These are phyloP conservation scores for Dactylellina leptospora DNA, from an alignment of 2,329 filamentous ascomycete species.

Conservation along the genomic window DNA sequence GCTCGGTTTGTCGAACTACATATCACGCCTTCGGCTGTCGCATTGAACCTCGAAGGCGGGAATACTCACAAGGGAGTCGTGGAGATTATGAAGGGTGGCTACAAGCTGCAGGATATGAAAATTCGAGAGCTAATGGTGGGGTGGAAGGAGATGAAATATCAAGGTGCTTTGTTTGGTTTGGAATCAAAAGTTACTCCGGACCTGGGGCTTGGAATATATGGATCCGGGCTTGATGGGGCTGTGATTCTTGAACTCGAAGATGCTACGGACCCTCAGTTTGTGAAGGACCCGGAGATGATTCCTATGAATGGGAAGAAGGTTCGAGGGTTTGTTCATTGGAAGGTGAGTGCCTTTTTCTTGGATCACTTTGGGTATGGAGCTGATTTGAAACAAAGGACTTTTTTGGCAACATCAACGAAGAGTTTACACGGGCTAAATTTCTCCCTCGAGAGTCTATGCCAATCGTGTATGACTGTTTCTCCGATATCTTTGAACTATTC, in stretches of 20 bases:
- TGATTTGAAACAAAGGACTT: slow-evolving; percentile 15
- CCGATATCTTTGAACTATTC: slow-evolving; percentile 14
- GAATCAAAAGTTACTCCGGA: slow-evolving; percentile 22
- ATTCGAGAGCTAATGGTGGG: slow-evolving; percentile 22
- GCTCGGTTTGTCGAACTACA: slow-evolving; percentile 41
- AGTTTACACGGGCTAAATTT: slow-evolving; percentile 6
- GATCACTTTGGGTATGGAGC: neutral
- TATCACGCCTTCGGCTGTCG: neutral
- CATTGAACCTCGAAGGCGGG: slow-evolving; percentile 10
- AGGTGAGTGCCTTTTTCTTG: slow-evolving; percentile 8
- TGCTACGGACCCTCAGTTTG: neutral
- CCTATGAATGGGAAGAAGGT: slow-evolving; percentile 40
- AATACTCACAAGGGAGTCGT: slow-evolving; percentile 29
- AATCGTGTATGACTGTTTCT: slow-evolving; percentile 39
- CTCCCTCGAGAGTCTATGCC: slow-evolving; percentile 32
- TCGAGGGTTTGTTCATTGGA: slow-evolving; percentile 36
- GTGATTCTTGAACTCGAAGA: slow-evolving; percentile 37
- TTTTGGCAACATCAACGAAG: slow-evolving; percentile 12
- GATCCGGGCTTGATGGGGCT: slow-evolving; percentile 25
- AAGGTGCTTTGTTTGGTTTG: slow-evolving; percentile 16
- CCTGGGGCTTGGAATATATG: slow-evolving; percentile 10
- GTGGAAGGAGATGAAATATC: slow-evolving; percentile 14
- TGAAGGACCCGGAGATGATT: slow-evolving; percentile 23
- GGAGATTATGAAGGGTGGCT: slow-evolving; percentile 40
- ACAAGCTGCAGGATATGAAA: slow-evolving; percentile 18